Percentiles rank a stretch among this genome's conserved stretches.
phyloP scores from a whole-genome alignment of 2,329 filamentous ascomycete species.

The Colletotrichum gigasporum region DNA sequence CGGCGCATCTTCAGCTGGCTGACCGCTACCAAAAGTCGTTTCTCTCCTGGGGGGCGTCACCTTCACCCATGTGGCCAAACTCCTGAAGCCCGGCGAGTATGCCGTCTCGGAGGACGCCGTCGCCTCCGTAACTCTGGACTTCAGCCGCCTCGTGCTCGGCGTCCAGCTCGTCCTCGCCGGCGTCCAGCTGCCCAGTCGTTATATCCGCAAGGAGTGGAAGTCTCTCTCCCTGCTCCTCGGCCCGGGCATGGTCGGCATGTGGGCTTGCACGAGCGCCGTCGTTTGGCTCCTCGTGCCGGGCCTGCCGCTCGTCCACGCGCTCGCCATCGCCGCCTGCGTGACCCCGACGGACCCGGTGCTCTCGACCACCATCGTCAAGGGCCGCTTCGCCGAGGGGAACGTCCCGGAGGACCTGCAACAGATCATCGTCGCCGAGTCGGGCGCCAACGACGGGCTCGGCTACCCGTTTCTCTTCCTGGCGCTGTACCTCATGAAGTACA shows the following conservation, averaged over 20 bases:
- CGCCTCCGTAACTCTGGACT: slow-evolving; percentile 79
- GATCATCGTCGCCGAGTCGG: slow-evolving; percentile 84
- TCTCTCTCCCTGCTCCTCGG: slow-evolving; percentile 79
- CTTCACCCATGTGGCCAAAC: slow-evolving; percentile 81
- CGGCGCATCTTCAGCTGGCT: slow-evolving; percentile 1
- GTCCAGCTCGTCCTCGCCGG: slow-evolving; percentile 91
- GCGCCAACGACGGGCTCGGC: slow-evolving; percentile 88
- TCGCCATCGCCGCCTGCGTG: slow-evolving; percentile 86
- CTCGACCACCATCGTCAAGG: slow-evolving; percentile 91
- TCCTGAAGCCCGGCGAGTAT: slow-evolving; percentile 81
- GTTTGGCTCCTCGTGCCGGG: slow-evolving; percentile 80
- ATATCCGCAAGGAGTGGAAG: slow-evolving; percentile 82
- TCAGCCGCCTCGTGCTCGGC: slow-evolving; percentile 86
- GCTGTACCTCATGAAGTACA: slow-evolving; percentile 83
- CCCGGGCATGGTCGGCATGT: slow-evolving; percentile 88
- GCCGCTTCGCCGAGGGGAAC: slow-evolving; percentile 91
- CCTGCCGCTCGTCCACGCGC: slow-evolving; percentile 78
- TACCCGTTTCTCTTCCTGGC: slow-evolving; percentile 91
- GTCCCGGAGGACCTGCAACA: slow-evolving; percentile 84
- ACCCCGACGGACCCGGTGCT: slow-evolving; percentile 91
- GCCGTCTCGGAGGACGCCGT: slow-evolving; percentile 67
- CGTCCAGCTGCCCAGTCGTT: slow-evolving; percentile 85
- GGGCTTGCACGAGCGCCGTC: slow-evolving; percentile 80
- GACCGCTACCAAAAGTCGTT: slow-evolving; percentile 68
- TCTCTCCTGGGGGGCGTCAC: slow-evolving; percentile 81